A percentile compares a stretch with the other conserved stretches of the same genome.
Evolutionary conservation across 2,329 filamentous ascomycete genomes (phyloP).

Genomic region (Penicillium sumatraense): DNA sequence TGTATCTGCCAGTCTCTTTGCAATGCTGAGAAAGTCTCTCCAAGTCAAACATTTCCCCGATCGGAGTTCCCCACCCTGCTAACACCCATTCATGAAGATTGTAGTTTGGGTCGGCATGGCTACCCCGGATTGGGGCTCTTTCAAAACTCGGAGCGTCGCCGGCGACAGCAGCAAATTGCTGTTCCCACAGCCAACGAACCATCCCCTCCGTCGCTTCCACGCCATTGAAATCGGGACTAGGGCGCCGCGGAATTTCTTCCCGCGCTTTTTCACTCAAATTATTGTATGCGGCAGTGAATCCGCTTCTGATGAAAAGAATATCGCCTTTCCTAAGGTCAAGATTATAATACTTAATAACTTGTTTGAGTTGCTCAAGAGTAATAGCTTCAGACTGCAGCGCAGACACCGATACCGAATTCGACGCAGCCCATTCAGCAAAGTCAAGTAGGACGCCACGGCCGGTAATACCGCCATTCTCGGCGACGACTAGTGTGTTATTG

Average conservation of each 20-base stretch:
- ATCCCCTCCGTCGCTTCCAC: conserved; percentile 40
- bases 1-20: conserved; percentile 33
- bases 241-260: conserved; percentile 20
- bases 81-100: conserved; percentile 38
- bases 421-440: conserved; percentile 26
- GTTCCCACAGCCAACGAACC: conserved; percentile 41
- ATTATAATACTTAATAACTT: conserved; percentile 18
- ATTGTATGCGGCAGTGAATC: conserved; percentile 27
- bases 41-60: conserved; percentile 42
- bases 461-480: conserved; percentile 28
- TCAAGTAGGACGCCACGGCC: conserved; percentile 27
- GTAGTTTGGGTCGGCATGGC: conserved; percentile 28
- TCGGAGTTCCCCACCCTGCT: conserved; percentile 36
- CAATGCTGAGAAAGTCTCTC: conserved; percentile 38
- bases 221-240: conserved; percentile 31
- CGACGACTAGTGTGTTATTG: conserved; percentile 13
- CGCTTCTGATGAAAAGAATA: conserved; percentile 28
- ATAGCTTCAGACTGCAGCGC: conserved; percentile 24
- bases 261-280: conserved; percentile 17
- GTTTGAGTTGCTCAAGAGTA: conserved; percentile 18
- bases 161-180: conserved; percentile 40
- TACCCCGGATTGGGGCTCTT: conserved; percentile 29
- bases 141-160: conserved; percentile 41
- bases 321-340: conserved; percentile 25
- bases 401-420: conserved; percentile 20